Evolutionary conservation across 2,329 filamentous ascomycete species (phyloP).

Genomic region (Neophaeococcomyces aloes): DNA sequence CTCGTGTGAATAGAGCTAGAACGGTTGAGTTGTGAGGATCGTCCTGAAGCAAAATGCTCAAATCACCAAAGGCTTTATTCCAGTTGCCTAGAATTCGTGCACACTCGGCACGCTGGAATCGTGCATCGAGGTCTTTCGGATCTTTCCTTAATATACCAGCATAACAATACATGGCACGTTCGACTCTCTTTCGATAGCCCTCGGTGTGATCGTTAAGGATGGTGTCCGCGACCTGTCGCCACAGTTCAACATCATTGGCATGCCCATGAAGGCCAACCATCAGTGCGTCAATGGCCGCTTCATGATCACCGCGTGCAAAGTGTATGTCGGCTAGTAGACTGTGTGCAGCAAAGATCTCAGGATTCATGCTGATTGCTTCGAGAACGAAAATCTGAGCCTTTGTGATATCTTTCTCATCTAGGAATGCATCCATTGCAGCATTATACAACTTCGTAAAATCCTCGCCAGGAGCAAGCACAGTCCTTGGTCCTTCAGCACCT

Average conservation of each 20-base stretch:
- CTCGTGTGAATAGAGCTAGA: conserved; percentile 46
- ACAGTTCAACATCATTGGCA: conserved; percentile 44
- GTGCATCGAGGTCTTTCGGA: conserved; percentile 41
- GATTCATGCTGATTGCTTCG: conserved; percentile 46
- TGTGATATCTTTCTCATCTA: conserved; percentile 35
- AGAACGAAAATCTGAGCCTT: conserved; percentile 34
- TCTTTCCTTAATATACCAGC: conserved; percentile 45
- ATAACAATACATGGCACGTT: conserved; percentile 44
- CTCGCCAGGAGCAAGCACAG: conserved; percentile 36
- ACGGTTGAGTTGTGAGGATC: conserved; percentile 45
- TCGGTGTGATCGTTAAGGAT: conserved; percentile 39
- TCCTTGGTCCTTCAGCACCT: conserved; percentile 31
- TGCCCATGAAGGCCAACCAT: conserved; percentile 49
- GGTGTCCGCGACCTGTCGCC: conserved; percentile 47
- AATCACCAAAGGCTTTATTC: conserved; percentile 39
- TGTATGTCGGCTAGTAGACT: conserved; percentile 51
- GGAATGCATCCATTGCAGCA: conserved; percentile 39
- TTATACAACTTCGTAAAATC: conserved; percentile 40
- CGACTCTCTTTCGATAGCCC: conserved; percentile 31
- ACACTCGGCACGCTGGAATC: conserved; percentile 46
- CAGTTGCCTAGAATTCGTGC: conserved; percentile 41
- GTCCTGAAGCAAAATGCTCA: conserved; percentile 45
- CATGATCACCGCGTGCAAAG: conserved; percentile 43
- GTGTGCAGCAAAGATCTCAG: conserved; percentile 53
- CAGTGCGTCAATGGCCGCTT: conserved; percentile 46